Base-by-base conservation (phyloP, 2,329 filamentous ascomycete genomes). In the Sphaceloma murrayae region DNA sequence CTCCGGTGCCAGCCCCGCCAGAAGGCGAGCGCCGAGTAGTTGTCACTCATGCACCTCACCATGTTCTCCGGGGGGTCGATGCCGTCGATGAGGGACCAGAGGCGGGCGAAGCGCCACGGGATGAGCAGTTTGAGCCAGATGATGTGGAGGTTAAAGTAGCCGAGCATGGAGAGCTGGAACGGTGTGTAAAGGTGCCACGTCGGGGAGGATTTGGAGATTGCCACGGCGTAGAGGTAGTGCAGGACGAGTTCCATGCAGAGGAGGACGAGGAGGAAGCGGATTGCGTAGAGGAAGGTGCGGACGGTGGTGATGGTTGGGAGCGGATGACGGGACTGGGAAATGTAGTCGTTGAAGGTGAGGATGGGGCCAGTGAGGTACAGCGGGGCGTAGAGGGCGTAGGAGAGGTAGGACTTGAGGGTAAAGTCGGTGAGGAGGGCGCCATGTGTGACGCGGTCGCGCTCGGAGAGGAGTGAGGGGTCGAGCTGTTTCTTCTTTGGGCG, bases 51-150 rank as follows among this genome's bases (percentile, higher is more conserved):
- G 64, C 93, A 98, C 53, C 91, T 84, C 45, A 95, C 77, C 86
- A 98, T 95, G 67, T 98, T 98, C 66, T 98, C 91, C 0, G 91
- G 89, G 0, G 91, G 86, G 58, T 98, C 91, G 53, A 98, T 78
- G 49, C 85, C 85, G 60, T 98, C 91, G 11, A 88, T 60, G 3
- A 98, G 74, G 0, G 85, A 74, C 91, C 91, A 98, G n/a, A 98
- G 77, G 3, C 93, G 84, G 75, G 96, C 96, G 62, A 96, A 82
- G n/a, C 91, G 83, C 88, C 89, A 98, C 1, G 91, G 91, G 5
- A 98, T 77, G 3, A 98, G 78, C 1, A 98, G 78, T 62, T 98
- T 98, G 34, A 98, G 74, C 93, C 93, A 98, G 62, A 98, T 93
- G 59, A 95, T 78, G 66, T 94, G 85, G 9, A 98, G 78, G 63